Base-by-base conservation (phyloP, 768 basidiomycete genomes). In the Russula abietina region DNA sequence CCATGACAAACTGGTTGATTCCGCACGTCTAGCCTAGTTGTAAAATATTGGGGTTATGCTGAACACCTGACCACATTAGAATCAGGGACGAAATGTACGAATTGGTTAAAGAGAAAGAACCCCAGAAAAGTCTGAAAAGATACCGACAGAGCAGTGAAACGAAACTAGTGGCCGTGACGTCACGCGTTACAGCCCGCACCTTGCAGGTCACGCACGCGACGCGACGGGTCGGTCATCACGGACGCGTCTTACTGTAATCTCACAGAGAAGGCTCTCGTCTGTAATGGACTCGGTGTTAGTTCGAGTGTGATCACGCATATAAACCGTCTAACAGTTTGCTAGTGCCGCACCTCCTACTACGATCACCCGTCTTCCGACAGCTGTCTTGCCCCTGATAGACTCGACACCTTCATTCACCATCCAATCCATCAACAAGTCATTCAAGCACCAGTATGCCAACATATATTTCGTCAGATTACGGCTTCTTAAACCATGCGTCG, bases 361-460 rank as follows among this genome's bases (percentile, higher is more conserved):
- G 17, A 55, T 65, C 53, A 51, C 41, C 16, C 67, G 67, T 17
- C 50, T 57, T 55, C 55, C 60, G 24, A 62, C 60, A 6, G 28
- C 32, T 22, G 33, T 67, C 30, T 54, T 66, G 7, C 60, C 67
- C 28, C 22, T 45, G 52, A 54, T 50, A 26, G 58, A 65, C 22
- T 33, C 33, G 32, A 67, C 65, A 1, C 67, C 67, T 19, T 78
- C 76, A 38, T 83, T 82, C 73, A 50, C 71, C n/a, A 74, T 83
- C 59, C 74, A 75, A 49, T 59, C 70, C 14, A 70, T 70, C n/a
- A 77, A 80, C 69, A 77, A 76, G 64, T 81, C 81, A 12, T 88
- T 86, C 74, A 81, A 75, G 67, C 80, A 87, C 68, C 87, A 89
- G 69, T 89, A 87, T 72, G 82, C 88, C 1, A 88, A 87, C 69